phyloP scores from a whole-genome alignment of 2,329 filamentous ascomycete species.

The Ascochyta pisi region DNA sequence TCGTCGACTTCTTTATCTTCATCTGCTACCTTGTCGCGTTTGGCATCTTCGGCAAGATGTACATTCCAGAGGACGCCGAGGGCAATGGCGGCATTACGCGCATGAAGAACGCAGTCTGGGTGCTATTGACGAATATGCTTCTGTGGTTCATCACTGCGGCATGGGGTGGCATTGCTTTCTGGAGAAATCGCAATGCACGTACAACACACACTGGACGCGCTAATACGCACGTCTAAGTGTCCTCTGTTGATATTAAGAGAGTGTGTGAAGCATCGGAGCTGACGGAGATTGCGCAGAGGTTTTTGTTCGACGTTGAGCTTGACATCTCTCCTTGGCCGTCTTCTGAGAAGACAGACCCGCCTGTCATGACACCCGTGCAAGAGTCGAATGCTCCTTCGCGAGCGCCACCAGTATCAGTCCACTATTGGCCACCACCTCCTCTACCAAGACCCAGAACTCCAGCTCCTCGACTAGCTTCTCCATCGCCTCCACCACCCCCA shows the following conservation, averaged over 20 bases:
- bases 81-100: slow-evolving; percentile 69
- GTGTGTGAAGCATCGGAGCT: slow-evolving; percentile 4
- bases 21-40: slow-evolving; percentile 83
- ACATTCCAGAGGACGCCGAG: slow-evolving; percentile 71
- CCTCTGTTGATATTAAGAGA: slow-evolving; percentile 3
- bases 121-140: slow-evolving; percentile 75
- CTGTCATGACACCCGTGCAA: not conserved
- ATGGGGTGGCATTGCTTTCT: slow-evolving; percentile 66
- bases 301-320: slow-evolving; percentile 13
- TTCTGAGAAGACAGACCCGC: not conserved
- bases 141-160: slow-evolving; percentile 75
- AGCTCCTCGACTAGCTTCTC: not conserved
- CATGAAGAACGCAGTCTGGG: slow-evolving; percentile 89
- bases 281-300: slow-evolving; percentile 4
- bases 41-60: slow-evolving; percentile 83
- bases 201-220: slow-evolving; percentile 29
- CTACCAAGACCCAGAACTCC: not conserved
- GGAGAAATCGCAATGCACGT: slow-evolving; percentile 41
- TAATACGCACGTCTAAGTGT: slow-evolving; percentile 31
- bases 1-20: slow-evolving; percentile 73
- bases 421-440: not conserved
- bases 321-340: slow-evolving; percentile 11
- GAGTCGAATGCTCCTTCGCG: not conserved
- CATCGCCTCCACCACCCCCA: not conserved
- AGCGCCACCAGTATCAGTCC: not conserved